These are phyloP conservation scores for Cryphonectria carpinicola DNA, from an alignment of 2,329 filamentous ascomycete genomes.

Conservation along the genomic window DNA sequence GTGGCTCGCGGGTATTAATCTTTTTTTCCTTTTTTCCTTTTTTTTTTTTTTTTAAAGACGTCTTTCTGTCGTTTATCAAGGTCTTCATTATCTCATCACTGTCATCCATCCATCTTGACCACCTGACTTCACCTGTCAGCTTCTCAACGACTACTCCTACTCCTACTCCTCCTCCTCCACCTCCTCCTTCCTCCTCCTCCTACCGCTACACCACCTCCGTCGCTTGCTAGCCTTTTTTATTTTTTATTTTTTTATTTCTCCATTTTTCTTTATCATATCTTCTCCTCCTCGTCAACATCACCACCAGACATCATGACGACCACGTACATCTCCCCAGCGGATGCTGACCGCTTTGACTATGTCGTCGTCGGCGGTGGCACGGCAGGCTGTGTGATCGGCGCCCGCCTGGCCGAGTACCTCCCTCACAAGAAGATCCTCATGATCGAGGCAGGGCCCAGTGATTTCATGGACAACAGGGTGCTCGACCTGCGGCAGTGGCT, in stretches of 20 bases:
- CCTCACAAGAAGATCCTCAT: constrained; percentile 80
- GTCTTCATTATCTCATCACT: background rate
- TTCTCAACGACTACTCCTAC: constrained; percentile 1
- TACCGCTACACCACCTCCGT: background rate
- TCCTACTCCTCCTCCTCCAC: too few species aligned
- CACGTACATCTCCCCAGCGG: constrained; percentile 64
- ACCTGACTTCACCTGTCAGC: constrained; percentile 31
- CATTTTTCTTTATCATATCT: too few species aligned
- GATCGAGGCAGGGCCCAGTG: constrained; percentile 87
- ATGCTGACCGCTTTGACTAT: constrained; percentile 77
- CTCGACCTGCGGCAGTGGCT: constrained; percentile 88
- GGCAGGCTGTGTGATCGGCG: constrained; percentile 82
- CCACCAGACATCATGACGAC: constrained; percentile 62
- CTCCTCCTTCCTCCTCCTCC: too few species aligned
- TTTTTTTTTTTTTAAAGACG: background rate
- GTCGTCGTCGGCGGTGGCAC: constrained; percentile 85
- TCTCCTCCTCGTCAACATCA: background rate
- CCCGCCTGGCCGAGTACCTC: constrained; percentile 79
- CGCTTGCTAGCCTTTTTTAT: background rate
- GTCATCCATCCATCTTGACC: constrained; percentile 21
- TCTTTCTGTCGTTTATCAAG: background rate
- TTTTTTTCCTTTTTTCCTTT: background rate
- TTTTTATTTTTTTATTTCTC: background rate
- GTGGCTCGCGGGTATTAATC: background rate
- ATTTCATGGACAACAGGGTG: constrained; percentile 86